A percentile compares a stretch with the other conserved stretches of the same genome.
Evolutionary conservation across 352 stramenopile genomes (phyloP).

Genomic region (Pythium dissimile): DNA sequence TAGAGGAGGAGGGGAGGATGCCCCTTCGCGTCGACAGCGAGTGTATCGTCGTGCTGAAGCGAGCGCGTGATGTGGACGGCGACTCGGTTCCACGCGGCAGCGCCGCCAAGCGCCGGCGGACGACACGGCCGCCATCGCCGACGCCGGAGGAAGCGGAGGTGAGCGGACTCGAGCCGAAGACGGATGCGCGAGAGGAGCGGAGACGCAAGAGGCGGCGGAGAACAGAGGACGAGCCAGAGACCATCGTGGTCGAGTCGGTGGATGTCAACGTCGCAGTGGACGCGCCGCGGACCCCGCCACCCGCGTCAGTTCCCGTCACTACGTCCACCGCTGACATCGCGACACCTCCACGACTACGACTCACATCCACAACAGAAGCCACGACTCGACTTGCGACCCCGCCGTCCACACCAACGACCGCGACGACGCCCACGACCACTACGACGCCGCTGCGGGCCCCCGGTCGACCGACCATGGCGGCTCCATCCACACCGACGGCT

Average conservation of each 20-base stretch:
- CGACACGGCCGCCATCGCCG: not conserved
- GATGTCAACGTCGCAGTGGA: slow-evolving; percentile 2
- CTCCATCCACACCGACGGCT: not conserved
- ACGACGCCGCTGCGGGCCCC: not conserved
- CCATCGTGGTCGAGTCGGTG: slow-evolving; percentile 1
- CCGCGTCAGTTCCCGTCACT: not conserved
- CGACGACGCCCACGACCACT: not conserved
- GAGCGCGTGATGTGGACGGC: slow-evolving; percentile 1
- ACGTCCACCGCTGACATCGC: not conserved
- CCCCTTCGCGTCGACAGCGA: too few relatives aligned
- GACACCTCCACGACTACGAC: not conserved
- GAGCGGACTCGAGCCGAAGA: not conserved
- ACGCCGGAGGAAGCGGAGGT: not conserved
- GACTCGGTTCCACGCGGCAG: not conserved
- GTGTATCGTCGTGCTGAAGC: slow-evolving; percentile 6
- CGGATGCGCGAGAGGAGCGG: not conserved
- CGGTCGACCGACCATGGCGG: not conserved
- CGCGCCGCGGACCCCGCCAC: not conserved
- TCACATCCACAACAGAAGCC: too few relatives aligned
- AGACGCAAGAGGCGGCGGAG: not conserved
- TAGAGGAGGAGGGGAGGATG: not conserved
- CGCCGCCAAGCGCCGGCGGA: not conserved
- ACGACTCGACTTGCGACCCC: too few relatives aligned
- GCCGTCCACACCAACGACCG: not conserved
- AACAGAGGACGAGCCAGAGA: not conserved